Percentiles rank a stretch among this genome's conserved stretches.
These are phyloP conservation scores for Cyclocybe cylindracea DNA, from an alignment of 768 basidiomycete species.

Conservation along the genomic window DNA sequence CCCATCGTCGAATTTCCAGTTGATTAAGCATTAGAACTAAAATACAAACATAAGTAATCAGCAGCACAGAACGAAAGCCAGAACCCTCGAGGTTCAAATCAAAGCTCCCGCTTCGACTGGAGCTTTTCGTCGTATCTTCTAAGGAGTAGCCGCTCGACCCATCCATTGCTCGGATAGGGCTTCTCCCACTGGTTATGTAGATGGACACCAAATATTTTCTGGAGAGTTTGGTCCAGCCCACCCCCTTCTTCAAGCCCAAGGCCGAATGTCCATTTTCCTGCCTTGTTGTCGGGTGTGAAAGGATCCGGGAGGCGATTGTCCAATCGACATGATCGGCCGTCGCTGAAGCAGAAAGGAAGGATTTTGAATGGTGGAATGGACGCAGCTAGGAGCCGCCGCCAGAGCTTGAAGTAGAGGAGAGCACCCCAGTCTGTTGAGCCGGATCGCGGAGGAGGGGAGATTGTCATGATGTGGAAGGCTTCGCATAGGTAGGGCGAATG, in stretches of 20 bases:
- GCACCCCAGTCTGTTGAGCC: slow-evolving; percentile 95
- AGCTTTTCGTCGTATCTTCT: slow-evolving; percentile 54
- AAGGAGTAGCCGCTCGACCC: slow-evolving; percentile 83
- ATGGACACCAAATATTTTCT: slow-evolving; percentile 85
- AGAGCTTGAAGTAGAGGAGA: slow-evolving; percentile 87
- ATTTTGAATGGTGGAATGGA: slow-evolving; percentile 85
- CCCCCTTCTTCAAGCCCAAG: slow-evolving; percentile 62
- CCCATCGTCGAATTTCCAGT: slow-evolving; percentile 20
- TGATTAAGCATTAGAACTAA: slow-evolving; percentile 12
- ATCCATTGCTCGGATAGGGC: slow-evolving; percentile 77
- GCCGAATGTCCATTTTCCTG: slow-evolving; percentile 70
- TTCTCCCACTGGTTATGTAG: slow-evolving; percentile 97
- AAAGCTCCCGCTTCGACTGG: slow-evolving; percentile 10
- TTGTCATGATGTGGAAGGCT: slow-evolving; percentile 88
- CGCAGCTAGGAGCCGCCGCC: slow-evolving; percentile 76
- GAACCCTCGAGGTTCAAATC: background rate
- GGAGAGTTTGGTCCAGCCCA: slow-evolving; percentile 59
- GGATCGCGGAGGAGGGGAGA: slow-evolving; percentile 67
- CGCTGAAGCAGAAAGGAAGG: slow-evolving; percentile 94
- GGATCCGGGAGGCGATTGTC: slow-evolving; percentile 95
- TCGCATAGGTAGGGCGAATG: slow-evolving; percentile 97
- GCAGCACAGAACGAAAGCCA: background rate
- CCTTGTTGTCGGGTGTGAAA: slow-evolving; percentile 57
- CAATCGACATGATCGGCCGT: slow-evolving; percentile 86
- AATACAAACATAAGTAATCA: slow-evolving; percentile 3